Percentiles rank a stretch among this genome's conserved stretches.
Conservation (phyloP, 495 filamentous ascomycete species). For the Extremus antarcticus region DNA sequence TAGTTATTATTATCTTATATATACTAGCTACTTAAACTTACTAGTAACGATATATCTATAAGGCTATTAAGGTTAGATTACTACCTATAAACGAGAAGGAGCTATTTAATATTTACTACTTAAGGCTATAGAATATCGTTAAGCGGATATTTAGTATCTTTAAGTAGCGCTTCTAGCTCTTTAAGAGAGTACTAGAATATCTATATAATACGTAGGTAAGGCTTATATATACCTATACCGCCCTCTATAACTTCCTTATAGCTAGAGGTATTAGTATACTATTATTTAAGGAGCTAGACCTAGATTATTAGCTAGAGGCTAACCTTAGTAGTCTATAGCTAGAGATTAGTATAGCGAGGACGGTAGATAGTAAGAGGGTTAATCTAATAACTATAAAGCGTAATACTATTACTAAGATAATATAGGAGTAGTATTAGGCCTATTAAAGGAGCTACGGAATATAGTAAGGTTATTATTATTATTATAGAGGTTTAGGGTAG, state of each 20-base stretch:
- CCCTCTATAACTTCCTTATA: background rate
- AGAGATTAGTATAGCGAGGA: background rate
- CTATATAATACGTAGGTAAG: background rate
- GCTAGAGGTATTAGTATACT: background rate
- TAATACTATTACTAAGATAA: background rate
- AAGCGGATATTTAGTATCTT: background rate
- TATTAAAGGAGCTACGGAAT: too few species aligned
- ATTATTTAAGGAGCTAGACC: background rate
- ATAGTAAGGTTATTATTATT: too few species aligned
- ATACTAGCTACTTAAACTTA: background rate
- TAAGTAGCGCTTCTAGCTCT: background rate
- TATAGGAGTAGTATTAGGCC: background rate
- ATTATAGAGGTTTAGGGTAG: background rate
- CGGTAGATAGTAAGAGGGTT: too few species aligned
- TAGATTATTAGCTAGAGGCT: too few species aligned
- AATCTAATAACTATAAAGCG: too few species aligned
- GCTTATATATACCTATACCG: background rate
- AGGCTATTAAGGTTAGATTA: background rate
- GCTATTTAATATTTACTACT: background rate
- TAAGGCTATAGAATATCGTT: background rate
- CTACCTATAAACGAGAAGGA: background rate
- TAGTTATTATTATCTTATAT: background rate
- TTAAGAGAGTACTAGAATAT: background rate
- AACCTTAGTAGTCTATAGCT: background rate
- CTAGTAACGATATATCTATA: background rate